These are phyloP conservation scores for Friedmanniomyces endolithicus DNA, from an alignment of 495 filamentous ascomycete species.

Conservation along the genomic window DNA sequence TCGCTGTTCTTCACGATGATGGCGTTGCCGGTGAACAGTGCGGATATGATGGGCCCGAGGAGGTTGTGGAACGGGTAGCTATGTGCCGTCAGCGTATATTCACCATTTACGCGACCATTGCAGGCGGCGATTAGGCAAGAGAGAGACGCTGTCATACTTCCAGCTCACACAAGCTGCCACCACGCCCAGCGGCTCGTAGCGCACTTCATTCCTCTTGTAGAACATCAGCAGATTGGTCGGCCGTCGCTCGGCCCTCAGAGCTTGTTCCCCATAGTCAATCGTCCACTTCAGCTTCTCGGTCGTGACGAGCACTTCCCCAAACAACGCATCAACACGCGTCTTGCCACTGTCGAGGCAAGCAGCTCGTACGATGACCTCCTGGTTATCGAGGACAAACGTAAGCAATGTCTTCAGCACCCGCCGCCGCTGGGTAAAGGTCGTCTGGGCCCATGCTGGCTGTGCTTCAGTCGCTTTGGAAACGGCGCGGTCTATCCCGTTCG, in stretches of 20 bases:
- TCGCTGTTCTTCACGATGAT: conserved; percentile 88
- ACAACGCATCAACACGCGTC: conserved; percentile 80
- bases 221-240: conserved; percentile 83
- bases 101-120: not conserved
- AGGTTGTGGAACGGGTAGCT: conserved; percentile 79
- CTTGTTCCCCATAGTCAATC: conserved; percentile 76
- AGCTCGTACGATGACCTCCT: conserved; percentile 70
- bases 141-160: conserved; percentile 50
- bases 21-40: conserved; percentile 84
- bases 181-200: conserved; percentile 85
- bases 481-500: conserved; percentile 67
- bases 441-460: conserved; percentile 68
- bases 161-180: conserved; percentile 88
- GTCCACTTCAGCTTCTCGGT: conserved; percentile 92
- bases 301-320: conserved; percentile 91
- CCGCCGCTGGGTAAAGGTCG: conserved; percentile 64
- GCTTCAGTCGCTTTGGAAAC: conserved; percentile 61
- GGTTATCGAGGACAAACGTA: conserved; percentile 69
- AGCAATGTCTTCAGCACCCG: conserved; percentile 71
- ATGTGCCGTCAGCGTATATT: conserved; percentile 9
- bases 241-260: conserved; percentile 55
- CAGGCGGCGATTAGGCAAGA: not conserved
- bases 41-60: conserved; percentile 77
- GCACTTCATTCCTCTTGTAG: conserved; percentile 87
- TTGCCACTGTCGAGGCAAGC: conserved; percentile 96